Percentiles rank a stretch among this genome's conserved stretches.
phyloP scores from a whole-genome alignment of 106 monocot species.

The Dioscorea zingiberensis region DNA sequence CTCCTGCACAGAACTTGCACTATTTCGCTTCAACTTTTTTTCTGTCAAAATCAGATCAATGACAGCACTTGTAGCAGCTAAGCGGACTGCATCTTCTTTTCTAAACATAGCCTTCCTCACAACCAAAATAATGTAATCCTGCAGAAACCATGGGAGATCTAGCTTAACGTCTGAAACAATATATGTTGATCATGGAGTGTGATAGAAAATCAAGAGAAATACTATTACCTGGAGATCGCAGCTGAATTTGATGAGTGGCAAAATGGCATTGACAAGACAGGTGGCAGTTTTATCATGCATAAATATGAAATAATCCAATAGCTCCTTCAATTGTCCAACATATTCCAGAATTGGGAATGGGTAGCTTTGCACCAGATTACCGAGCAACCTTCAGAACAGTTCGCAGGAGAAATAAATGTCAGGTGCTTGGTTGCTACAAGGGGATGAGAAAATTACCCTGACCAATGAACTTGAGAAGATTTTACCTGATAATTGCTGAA shows the following conservation, averaged over 20 bases:
- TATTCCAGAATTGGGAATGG: conserved; percentile 72
- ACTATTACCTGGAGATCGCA: conserved; percentile 73
- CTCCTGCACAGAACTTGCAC: conserved; percentile 41
- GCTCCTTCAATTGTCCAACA: conserved; percentile 69
- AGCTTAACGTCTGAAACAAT: background rate
- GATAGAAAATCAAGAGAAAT: background rate
- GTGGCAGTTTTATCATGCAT: conserved; percentile 67
- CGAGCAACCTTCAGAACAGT: conserved; percentile 47
- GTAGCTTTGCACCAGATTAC: conserved; percentile 50
- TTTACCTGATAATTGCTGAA: conserved; percentile 59
- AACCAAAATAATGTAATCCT: conserved; percentile 91
- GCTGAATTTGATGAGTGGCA: conserved; percentile 76
- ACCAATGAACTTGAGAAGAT: background rate
- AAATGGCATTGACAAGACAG: conserved; percentile 36
- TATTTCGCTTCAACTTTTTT: conserved; percentile 42
- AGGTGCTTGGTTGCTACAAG: background rate
- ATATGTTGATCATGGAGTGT: background rate
- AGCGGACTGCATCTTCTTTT: conserved; percentile 65
- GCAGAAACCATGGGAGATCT: background rate
- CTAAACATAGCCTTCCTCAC: conserved; percentile 89
- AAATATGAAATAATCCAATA: conserved; percentile 86
- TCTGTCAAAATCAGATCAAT: conserved; percentile 63
- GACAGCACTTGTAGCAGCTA: conserved; percentile 59
- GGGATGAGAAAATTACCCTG: background rate
- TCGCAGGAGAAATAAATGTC: background rate